Evolutionary conservation across 192 early-diverging fungal species (phyloP).

Genomic region (Haplosporangium gracile): DNA sequence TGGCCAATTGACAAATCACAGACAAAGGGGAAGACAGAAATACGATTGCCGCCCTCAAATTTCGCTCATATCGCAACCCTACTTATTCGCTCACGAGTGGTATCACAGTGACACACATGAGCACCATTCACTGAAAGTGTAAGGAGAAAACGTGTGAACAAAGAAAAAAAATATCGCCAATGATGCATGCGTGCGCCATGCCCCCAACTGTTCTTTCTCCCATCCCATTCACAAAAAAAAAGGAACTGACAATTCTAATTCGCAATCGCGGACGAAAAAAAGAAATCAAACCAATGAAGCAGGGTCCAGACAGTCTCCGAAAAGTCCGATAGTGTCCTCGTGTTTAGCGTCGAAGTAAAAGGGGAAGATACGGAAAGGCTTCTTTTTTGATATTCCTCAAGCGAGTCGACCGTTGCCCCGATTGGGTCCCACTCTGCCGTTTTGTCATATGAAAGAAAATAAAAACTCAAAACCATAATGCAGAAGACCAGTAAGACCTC

Average conservation of each 20-base stretch:
- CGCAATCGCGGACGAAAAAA: background rate
- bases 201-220: background rate
- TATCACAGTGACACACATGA: background rate
- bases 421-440: background rate
- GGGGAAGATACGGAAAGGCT: background rate
- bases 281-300: background rate
- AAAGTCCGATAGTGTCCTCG: background rate
- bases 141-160: background rate
- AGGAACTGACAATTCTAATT: background rate
- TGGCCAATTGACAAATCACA: background rate
- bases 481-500: background rate
- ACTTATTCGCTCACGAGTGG: background rate
- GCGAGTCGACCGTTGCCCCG: background rate
- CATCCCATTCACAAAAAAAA: background rate
- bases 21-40: background rate
- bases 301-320: background rate
- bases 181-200: background rate
- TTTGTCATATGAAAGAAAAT: constrained; percentile 6
- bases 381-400: background rate
- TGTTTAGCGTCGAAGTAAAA: background rate
- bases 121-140: background rate
- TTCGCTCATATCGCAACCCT: background rate
- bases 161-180: background rate
- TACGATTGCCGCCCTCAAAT: background rate
- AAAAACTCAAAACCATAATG: background rate